Base-by-base conservation (phyloP, 2,329 filamentous ascomycete genomes). In the Aspergillus sojae region DNA sequence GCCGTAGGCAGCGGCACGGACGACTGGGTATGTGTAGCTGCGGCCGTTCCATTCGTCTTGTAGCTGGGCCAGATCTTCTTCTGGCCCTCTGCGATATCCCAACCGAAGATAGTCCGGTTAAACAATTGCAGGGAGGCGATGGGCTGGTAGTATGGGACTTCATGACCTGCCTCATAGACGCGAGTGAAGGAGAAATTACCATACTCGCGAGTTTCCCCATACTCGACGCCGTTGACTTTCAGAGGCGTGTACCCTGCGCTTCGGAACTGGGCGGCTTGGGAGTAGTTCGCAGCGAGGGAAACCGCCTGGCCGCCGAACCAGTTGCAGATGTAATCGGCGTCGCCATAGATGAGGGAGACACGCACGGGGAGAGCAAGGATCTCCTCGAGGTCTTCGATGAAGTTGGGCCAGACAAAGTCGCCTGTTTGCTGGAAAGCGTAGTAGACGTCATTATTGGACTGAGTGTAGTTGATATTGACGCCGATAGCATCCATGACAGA, bases 201-300 rank as follows among this genome's bases (percentile, higher is more conserved):
- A 70, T 87, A 91, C 75, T 95, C 91, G 4, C 91, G 86, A 0
- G 92, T 91, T 61, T 87, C 85, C 23, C 92, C 92, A 58, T 91
- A 72, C 88, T 86, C 76, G 7, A 84, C 82, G 30, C 83, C 83
- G 72, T 92, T 91, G 46, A 91, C 87, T 14, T 88, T 80, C 65
- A 95, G 88, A 16, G 89, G 87, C 0, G 87, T 86, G 73, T 95
- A 95, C 0, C 91, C 91, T 0, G 92, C 88, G 0, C 80, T 75
- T 1, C 83, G 79, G 73, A 94, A 95, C 30, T 83, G 78, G 54
- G 82, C 78, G 12, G 82, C 80, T 46, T 87, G 83, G 1, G 75
- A 70, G 65, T 80, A 80, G 48, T 83, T 76, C 0, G 93, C 79
- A 6, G 84, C 83, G 4, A 92, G 81, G 3, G 89, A 91, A 48